Conservation (phyloP, 352 stramenopile species). For the Phytophthora citrophthora region DNA sequence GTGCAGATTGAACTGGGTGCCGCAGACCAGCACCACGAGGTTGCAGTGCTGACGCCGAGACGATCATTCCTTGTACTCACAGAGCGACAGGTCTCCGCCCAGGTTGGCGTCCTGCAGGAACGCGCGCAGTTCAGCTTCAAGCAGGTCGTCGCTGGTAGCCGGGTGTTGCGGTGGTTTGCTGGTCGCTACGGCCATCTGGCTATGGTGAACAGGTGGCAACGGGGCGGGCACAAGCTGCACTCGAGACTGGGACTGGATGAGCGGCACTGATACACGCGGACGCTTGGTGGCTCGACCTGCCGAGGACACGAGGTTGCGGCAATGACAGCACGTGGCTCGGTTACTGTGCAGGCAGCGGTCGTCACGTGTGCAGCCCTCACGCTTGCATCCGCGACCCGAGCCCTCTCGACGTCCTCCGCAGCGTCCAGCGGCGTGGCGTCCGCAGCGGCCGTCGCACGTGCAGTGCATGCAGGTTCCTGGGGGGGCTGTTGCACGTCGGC, state of each 20-base stretch:
- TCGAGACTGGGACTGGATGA: conserved; percentile 4
- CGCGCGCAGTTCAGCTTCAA: conserved; percentile 38
- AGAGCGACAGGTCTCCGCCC: conserved; percentile 47
- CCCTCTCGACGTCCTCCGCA: conserved; percentile 72
- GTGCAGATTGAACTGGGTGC: conserved; percentile 77
- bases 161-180: conserved; percentile 15
- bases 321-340: conserved; percentile 78
- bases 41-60: conserved; percentile 53
- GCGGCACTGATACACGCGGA: conserved; percentile 21
- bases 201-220: conserved; percentile 7
- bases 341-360: conserved; percentile 75
- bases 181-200: conserved; percentile 4
- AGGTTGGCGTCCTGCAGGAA: conserved; percentile 41
- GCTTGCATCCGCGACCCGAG: conserved; percentile 71
- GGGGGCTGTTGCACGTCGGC: conserved; percentile 56
- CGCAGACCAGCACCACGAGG: conserved; percentile 64
- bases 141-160: conserved; percentile 11
- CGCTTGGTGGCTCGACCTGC: conserved; percentile 49
- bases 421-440: conserved; percentile 53
- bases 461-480: conserved; percentile 82
- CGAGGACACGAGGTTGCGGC: conserved; percentile 78
- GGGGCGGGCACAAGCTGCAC: conserved; percentile 1
- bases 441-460: conserved; percentile 79
- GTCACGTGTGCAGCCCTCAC: conserved; percentile 61
- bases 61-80: conserved; percentile 61